Evolutionary conservation across 148 eudicot genomes (phyloP).

Genomic region (Vaccinium macrocarpon): DNA sequence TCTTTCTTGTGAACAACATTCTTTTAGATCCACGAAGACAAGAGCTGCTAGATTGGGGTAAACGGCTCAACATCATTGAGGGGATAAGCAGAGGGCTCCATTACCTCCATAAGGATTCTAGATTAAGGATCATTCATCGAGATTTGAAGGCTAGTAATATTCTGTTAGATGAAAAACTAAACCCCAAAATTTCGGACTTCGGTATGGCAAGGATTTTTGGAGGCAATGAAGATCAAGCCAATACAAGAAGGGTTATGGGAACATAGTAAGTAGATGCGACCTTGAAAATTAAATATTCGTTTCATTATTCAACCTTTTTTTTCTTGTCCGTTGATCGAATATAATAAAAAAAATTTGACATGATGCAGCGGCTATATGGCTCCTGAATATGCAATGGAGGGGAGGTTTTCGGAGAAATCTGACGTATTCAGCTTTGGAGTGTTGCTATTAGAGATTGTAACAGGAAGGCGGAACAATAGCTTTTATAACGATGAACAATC

Average conservation of each 20-base stretch:
- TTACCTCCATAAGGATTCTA: slow-evolving; percentile 58
- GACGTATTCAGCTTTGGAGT: slow-evolving; percentile 43
- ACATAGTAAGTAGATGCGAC: slow-evolving; percentile 47
- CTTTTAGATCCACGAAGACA: slow-evolving; percentile 21
- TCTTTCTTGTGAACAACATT: background rate
- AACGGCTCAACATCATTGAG: slow-evolving; percentile 40
- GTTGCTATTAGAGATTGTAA: slow-evolving; percentile 37
- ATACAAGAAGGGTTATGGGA: slow-evolving; percentile 57
- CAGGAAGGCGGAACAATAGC: slow-evolving; percentile 32
- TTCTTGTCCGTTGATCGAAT: background rate
- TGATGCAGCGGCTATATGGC: slow-evolving; percentile 35
- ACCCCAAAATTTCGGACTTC: slow-evolving; percentile 53
- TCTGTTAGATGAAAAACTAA: slow-evolving; percentile 42
- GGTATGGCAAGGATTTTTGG: slow-evolving; percentile 64
- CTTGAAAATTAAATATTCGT: background rate
- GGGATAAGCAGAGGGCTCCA: slow-evolving; percentile 59
- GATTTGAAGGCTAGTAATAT: slow-evolving; percentile 54
- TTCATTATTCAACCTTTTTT: background rate
- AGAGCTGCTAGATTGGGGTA: slow-evolving; percentile 38
- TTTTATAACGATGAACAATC: slow-evolving; percentile 23
- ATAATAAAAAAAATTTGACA: background rate
- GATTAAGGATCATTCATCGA: slow-evolving; percentile 47
- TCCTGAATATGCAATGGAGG: slow-evolving; percentile 36
- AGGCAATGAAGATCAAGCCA: slow-evolving; percentile 48
- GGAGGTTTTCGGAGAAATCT: slow-evolving; percentile 39